Base-by-base conservation (phyloP, 2,329 filamentous ascomycete species). In the Byssoonygena ceratinophila region DNA sequence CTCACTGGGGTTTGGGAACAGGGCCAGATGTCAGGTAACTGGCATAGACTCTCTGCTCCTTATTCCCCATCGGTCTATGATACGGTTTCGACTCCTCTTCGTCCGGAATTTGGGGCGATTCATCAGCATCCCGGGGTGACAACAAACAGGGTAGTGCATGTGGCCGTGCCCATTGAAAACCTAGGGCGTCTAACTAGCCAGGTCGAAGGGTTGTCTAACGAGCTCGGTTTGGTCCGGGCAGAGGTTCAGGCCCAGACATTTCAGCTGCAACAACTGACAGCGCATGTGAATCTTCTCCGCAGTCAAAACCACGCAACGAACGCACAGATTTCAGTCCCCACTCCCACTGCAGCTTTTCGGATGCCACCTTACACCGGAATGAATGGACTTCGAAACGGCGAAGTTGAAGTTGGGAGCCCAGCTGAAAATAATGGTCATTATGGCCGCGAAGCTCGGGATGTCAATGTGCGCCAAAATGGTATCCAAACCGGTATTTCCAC, bases 21-120 rank as follows among this genome's bases (percentile, higher is more conserved):
- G 4, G 25, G 25, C n/a, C 34, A 27, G 7, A 16, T 40, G 31
- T 27, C 40, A 12, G 27, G 11, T n/a, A 36, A 37, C 8, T 44
- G 49, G 49, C 39, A 46, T n/a, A 39, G 50, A 25, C n/a, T 40
- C 2, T 47, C 50, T 32, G 43, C 27, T 23, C 23, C 50, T 32
- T 52, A 52, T 18, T 52, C 50, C 9, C 50, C 50, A 11, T 46
- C 50, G 23, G 25, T 52, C 41, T 52, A 52, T 23, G 41, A 52
- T 22, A 23, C 34, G 12, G 50, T 9, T 9, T 34, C 32, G 14
- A 46, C 50, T 40, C 44, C 41, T 4, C 41, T 40, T 27, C 44
- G n/a, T 39, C 32, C 41, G 23, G 11, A 41, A 12, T 41, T 46
- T 32, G 43, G 43, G 31, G 5, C n/a, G 14, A 40, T 29, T 4